Evolutionary conservation across 2,329 filamentous ascomycete species (phyloP), one percentile per base, ranked within the genome.

Genomic region (Xylariaceae sp.): DNA sequence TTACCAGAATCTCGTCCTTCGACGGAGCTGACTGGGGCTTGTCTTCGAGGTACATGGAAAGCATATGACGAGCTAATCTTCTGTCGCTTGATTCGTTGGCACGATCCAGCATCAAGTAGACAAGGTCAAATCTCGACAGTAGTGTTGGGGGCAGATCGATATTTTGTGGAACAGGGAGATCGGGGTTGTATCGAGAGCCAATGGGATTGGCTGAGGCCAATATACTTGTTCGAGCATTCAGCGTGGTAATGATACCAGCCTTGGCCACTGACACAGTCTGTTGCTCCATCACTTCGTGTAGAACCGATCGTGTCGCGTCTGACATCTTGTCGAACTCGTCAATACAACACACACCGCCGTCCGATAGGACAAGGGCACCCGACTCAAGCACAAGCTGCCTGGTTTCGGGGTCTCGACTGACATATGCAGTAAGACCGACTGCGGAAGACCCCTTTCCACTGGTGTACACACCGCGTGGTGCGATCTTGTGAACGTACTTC

Each of bases 141-240:
- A 99, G 78, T 0, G 94, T 99, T 0, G 94, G 94, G 1, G 94
- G 94, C 9, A 99, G 82, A 64, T 99, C 94, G 61, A 99, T 99
- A 69, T 99, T 99, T 63, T 97, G 91, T 3, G 94, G 94, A 12
- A 99, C 94, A 0, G 94, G 91, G 19, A 99, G 74, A 63, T 96
- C 92, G 2, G 90, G 88, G 69, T 99, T 97, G 74, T 99, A 99
- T 66, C 95, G 91, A 72, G 90, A 96, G 62, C 94, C 94, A 58
- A 99, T 97, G 1, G 94, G 94, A 66, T 99, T 99, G 69, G 94
- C 94, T 11, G 92, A 97, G 14, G 94, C 94, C 30, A 99, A 82
- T 64, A 99, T 96, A 56, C 89, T 95, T 1, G 94, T 97, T 64
- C 94, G 81, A 22, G 94, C 94, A 66, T 99, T 99, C 53, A 99